phyloP scores from a whole-genome alignment of 805 yeast genomes.

The Ogataea ramenticola region DNA sequence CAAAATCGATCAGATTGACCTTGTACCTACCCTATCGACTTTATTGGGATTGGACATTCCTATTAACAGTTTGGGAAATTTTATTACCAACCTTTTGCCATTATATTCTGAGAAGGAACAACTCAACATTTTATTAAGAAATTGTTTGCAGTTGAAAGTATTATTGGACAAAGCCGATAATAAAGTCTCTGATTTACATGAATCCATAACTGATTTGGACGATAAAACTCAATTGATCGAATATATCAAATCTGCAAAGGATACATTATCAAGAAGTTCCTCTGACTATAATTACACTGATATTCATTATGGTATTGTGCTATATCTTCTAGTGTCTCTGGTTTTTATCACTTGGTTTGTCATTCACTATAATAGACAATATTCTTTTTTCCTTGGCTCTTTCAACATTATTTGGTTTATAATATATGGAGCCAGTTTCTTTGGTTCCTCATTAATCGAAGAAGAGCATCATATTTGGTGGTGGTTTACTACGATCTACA shows the following conservation, averaged over 20 bases:
- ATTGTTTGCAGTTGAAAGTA: conserved; percentile 48
- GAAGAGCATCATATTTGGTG: conserved; percentile 98
- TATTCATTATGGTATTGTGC: conserved; percentile 35
- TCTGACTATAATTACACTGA: conserved; percentile 62
- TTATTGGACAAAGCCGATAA: conserved; percentile 37
- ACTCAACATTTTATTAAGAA: conserved; percentile 37
- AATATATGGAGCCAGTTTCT: conserved; percentile 46
- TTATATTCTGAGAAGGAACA: conserved; percentile 38
- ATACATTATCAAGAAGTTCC: conserved; percentile 47
- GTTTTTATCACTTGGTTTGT: conserved; percentile 20
- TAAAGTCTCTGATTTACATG: conserved; percentile 6
- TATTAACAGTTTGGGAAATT: conserved; percentile 63
- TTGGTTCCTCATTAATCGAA: conserved; percentile 87
- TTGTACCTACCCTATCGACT: conserved; percentile 63
- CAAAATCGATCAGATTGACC: conserved; percentile 56
- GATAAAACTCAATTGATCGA: conserved; percentile 7
- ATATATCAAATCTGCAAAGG: conserved; percentile 42
- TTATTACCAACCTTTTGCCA: conserved; percentile 50
- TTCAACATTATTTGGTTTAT: conserved; percentile 23
- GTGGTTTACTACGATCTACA: conserved; percentile 48
- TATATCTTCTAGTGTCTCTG: conserved; percentile 25
- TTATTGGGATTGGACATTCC: conserved; percentile 64
- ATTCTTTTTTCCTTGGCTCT: conserved; percentile 8
- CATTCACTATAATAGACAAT: conserved; percentile 5
- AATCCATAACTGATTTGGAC: conserved; percentile 7